Evolutionary conservation across 305 asterid species (phyloP), one percentile per base, ranked within the genome.

Genomic region (Solanum hybrid): DNA sequence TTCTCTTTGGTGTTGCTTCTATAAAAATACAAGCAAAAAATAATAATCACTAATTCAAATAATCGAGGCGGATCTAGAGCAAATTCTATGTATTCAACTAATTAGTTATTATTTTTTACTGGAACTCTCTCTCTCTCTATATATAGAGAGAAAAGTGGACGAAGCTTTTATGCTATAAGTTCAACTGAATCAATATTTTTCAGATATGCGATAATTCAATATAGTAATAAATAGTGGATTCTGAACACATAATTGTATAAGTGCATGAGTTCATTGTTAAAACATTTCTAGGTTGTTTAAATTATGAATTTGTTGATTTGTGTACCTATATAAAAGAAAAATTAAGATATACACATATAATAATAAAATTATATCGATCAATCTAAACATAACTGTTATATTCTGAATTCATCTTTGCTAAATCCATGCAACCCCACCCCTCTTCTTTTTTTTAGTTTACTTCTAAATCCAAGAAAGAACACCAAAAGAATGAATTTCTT

Each of bases 1-100:
- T 94, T 84, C 94, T 90, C 93, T 94, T 94, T 3, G 98, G 98
- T 35, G 98, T 95, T 91, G 98, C 98, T 92, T 92, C 98, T 95
- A 91, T 31, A 40, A 56, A 60, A 37, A 11, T 37, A 71, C 4
- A 35, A 37, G 3, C 9, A 72, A 37, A 16, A 22, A 87, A 16
- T 56, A n/a, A 27, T 2, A 29, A 73, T 14, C 8, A 86, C 12
- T 72, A 6, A 12, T 3, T 12, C 22, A 73, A 73, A 29, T 72
- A 73, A 73, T 26, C n/a, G 5, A 34, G 7, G 46, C 16, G 1
- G 8, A 77, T 34, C 0, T 75, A 31, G 80, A 17, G 80, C 3
- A 34, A 31, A 31, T 75, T 75, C 24, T 75, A 75, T 9, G 24
- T 75, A 35, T 6, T 75, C 37, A 75, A 31, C 35, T 73, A 64